Evolutionary conservation across 768 basidiomycete genomes (phyloP).

Genomic region (Podaxis mareebaensis): DNA sequence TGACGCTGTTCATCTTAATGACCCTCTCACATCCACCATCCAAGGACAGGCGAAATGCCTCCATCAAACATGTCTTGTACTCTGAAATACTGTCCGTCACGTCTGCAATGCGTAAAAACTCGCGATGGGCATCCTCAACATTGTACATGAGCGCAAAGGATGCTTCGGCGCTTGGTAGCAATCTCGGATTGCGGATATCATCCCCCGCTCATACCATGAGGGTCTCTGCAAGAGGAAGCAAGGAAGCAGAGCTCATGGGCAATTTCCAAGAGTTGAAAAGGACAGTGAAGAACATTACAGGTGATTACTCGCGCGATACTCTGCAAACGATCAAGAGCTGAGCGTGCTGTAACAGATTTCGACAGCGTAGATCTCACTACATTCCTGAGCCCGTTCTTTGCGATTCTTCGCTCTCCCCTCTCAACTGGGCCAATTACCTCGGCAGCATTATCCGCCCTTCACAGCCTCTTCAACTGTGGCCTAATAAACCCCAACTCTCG

Average conservation of each 20-base stretch:
- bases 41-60: constrained; percentile 31
- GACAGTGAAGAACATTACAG: constrained; percentile 66
- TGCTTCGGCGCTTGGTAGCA: constrained; percentile 68
- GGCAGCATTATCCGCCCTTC: constrained; percentile 84
- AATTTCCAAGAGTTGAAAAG: constrained; percentile 88
- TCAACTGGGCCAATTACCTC: constrained; percentile 98
- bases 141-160: constrained; percentile 63
- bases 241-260: constrained; percentile 84
- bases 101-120: constrained; percentile 95
- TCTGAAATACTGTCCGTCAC: constrained; percentile 93
- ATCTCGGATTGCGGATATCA: constrained; percentile 71
- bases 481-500: constrained; percentile 62
- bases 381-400: constrained; percentile 86
- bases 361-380: constrained; percentile 54
- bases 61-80: constrained; percentile 78
- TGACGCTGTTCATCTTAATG: constrained; percentile 22
- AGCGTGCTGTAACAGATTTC: constrained; percentile 49
- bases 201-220: constrained; percentile 44
- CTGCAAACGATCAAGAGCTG: neutral
- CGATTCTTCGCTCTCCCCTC: constrained; percentile 89
- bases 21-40: constrained; percentile 23
- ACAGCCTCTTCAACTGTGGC: constrained; percentile 82
- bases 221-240: constrained; percentile 50
- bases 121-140: constrained; percentile 85
- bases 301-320: constrained; percentile 34